phyloP scores from a whole-genome alignment of 441 rosid genomes.

The Omphalea diandra region DNA sequence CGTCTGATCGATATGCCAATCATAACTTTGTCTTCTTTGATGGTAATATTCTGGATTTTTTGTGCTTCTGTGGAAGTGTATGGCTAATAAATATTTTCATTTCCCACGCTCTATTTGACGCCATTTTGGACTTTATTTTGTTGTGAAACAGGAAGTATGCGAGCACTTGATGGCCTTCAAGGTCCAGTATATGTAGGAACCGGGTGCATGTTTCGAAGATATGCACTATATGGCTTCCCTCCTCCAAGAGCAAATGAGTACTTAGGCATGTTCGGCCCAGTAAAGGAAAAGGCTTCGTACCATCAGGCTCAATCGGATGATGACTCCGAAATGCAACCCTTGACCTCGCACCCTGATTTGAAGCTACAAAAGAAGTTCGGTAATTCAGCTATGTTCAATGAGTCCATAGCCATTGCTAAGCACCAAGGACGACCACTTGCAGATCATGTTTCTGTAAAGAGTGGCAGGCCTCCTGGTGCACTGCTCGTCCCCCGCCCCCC shows the following conservation, averaged over 20 bases:
- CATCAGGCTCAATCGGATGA: conserved; percentile 36
- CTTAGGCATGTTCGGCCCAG: conserved; percentile 58
- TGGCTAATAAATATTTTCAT: too few relatives aligned
- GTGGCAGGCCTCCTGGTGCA: conserved; percentile 93
- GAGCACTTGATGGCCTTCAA: conserved; percentile 89
- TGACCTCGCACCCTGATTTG: conserved; percentile 66
- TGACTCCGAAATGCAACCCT: conserved; percentile 59
- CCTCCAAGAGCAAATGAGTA: conserved; percentile 89
- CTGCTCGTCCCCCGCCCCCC: conserved; percentile 72
- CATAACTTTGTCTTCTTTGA: conserved; percentile 93
- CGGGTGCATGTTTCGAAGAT: conserved; percentile 86
- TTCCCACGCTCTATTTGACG: too few relatives aligned
- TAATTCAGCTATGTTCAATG: conserved; percentile 62
- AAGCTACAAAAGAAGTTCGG: conserved; percentile 70
- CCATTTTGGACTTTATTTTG: too few relatives aligned
- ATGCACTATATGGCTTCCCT: conserved; percentile 79
- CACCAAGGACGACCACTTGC: conserved; percentile 92
- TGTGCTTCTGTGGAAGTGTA: too few relatives aligned
- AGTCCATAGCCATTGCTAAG: conserved; percentile 71
- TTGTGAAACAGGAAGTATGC: conserved; percentile 86
- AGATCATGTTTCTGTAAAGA: conserved; percentile 75
- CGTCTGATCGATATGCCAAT: conserved; percentile 90
- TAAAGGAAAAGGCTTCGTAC: conserved; percentile 41
- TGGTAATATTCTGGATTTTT: conserved; percentile 42
- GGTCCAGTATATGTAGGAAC: conserved; percentile 94